Conservation (phyloP, 208 protist species). For the Wallacemonas sp. region DNA sequence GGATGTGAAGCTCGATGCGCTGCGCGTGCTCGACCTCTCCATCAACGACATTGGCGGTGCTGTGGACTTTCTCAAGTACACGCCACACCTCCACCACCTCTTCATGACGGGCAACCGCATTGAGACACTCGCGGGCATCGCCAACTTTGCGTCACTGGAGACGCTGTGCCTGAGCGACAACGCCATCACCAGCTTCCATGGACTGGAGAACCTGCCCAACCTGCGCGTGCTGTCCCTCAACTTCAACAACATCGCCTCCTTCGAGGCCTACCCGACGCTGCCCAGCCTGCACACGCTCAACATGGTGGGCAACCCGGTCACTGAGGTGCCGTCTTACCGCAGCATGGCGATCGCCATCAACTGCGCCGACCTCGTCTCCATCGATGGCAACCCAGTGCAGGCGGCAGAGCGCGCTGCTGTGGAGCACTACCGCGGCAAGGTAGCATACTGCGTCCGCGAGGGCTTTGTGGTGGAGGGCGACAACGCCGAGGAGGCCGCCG, state of each 20-base stretch:
- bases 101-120: conserved; percentile 94
- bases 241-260: conserved; percentile 92
- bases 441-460: conserved; percentile 88
- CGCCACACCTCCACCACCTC: conserved; percentile 86
- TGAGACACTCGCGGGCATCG: conserved; percentile 81
- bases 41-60: conserved; percentile 90
- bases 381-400: conserved; percentile 87
- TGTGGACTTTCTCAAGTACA: conserved; percentile 82
- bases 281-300: conserved; percentile 91
- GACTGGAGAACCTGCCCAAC: conserved; percentile 83
- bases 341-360: conserved; percentile 92
- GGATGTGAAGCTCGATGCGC: conserved; percentile 77
- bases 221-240: conserved; percentile 92
- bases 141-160: conserved; percentile 79
- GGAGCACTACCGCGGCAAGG: conserved; percentile 89
- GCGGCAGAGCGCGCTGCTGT: conserved; percentile 85
- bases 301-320: conserved; percentile 91
- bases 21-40: conserved; percentile 91
- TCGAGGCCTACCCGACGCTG: conserved; percentile 82
- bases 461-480: conserved; percentile 91
- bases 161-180: conserved; percentile 93
- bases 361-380: conserved; percentile 73
- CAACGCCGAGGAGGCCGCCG: conserved; percentile 76
- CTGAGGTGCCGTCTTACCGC: conserved; percentile 83
- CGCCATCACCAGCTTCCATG: conserved; percentile 88